A percentile compares a stretch with the other conserved stretches of the same genome.
These are phyloP conservation scores for Austropuccinia psidii DNA, from an alignment of 1,284 basidiomycete genomes.

Conservation along the genomic window DNA sequence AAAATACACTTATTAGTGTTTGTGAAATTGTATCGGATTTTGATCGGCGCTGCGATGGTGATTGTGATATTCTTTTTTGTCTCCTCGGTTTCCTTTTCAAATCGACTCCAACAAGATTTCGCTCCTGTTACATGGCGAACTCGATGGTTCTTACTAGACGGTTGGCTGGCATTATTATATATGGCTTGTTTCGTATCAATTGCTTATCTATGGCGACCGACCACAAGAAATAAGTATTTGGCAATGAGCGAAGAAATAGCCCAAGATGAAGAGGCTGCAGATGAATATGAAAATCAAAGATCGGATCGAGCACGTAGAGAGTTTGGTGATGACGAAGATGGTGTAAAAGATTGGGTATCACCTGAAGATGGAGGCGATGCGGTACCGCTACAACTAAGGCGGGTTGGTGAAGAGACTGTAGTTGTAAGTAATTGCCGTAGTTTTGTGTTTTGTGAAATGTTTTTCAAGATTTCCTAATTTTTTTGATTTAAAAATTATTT, in stretches of 20 bases:
- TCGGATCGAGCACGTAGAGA: slow-evolving; percentile 43
- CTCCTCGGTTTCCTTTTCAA: slow-evolving; percentile 82
- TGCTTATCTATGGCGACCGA: slow-evolving; percentile 87
- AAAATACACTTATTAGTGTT: slow-evolving; percentile 47
- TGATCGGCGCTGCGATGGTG: slow-evolving; percentile 73
- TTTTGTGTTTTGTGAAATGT: not conserved
- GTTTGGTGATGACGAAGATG: slow-evolving; percentile 53
- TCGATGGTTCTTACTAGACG: slow-evolving; percentile 93
- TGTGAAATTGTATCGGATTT: slow-evolving; percentile 67
- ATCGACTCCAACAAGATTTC: slow-evolving; percentile 82
- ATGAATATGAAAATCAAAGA: slow-evolving; percentile 39
- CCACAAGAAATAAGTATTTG: slow-evolving; percentile 80
- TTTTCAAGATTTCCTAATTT: not conserved
- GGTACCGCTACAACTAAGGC: slow-evolving; percentile 36
- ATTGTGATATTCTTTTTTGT: slow-evolving; percentile 86
- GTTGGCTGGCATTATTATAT: slow-evolving; percentile 83
- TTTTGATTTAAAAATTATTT: not conserved
- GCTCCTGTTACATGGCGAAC: slow-evolving; percentile 85
- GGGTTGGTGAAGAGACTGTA: slow-evolving; percentile 60
- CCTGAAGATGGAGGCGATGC: slow-evolving; percentile 37
- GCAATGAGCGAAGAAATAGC: slow-evolving; percentile 77
- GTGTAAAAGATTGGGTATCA: slow-evolving; percentile 31
- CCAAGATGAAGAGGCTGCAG: slow-evolving; percentile 63
- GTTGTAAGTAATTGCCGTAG: slow-evolving; percentile 49
- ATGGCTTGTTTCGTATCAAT: slow-evolving; percentile 70